Percentiles rank a stretch among this genome's conserved stretches.
phyloP scores from a whole-genome alignment of 2,329 filamentous ascomycete species.

The Dactylellina sp. region DNA sequence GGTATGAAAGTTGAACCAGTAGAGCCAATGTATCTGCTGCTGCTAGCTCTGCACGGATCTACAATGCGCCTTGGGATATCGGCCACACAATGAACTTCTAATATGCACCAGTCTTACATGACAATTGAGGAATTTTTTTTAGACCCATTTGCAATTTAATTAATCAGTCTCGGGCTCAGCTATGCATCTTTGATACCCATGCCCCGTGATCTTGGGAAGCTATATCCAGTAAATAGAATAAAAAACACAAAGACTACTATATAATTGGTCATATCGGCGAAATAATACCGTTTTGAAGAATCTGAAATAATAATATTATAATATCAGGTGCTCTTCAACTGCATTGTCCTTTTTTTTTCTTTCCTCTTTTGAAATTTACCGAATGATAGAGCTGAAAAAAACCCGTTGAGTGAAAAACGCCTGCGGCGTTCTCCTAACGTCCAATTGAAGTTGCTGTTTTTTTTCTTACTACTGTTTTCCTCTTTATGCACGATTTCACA shows the following conservation, averaged over 20 bases:
- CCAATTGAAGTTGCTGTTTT: conserved; percentile 1
- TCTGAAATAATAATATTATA: no score
- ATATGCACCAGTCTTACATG: conserved; percentile 22
- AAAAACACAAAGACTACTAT: no score
- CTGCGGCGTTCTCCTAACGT: conserved; percentile 2
- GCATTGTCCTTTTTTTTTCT: not conserved
- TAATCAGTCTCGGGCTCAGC: not conserved
- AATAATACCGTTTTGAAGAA: no score
- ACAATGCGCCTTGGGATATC: not conserved
- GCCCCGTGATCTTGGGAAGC: no score
- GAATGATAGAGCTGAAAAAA: no score
- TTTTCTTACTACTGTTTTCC: not conserved
- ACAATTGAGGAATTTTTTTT: not conserved
- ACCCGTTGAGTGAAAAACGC: no score
- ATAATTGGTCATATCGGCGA: not conserved
- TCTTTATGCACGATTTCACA: not conserved
- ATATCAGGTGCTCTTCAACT: not conserved
- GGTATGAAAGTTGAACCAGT: not conserved
- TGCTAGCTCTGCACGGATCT: conserved; percentile 18
- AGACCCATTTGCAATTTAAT: no score
- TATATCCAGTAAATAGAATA: no score
- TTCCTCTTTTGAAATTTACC: not conserved
- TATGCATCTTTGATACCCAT: no score
- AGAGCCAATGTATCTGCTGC: no score
- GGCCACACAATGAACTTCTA: not conserved